These are phyloP conservation scores for Russula ochroleuca DNA, from an alignment of 768 basidiomycete species.

Conservation along the genomic window DNA sequence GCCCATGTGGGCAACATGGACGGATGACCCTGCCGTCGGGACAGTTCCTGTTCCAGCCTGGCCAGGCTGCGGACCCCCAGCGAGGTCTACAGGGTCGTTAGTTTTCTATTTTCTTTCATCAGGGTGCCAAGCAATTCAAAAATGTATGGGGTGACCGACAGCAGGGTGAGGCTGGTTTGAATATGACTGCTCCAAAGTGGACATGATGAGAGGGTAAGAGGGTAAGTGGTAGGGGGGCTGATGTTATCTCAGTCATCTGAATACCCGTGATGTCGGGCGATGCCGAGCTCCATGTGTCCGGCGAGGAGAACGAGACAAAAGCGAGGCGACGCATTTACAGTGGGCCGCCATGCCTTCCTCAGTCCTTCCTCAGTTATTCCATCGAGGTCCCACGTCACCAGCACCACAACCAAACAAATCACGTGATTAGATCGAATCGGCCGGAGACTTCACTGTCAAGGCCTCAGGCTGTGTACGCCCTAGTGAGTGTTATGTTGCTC, in stretches of 20 bases:
- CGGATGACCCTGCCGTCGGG: conserved; percentile 73
- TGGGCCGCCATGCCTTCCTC: conserved; percentile 57
- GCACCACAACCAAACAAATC: no score
- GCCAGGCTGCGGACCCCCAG: conserved; percentile 32
- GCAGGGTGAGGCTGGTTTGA: conserved; percentile 37
- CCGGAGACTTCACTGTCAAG: no score
- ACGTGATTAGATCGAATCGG: no score
- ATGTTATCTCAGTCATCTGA: not conserved
- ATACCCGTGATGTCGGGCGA: not conserved
- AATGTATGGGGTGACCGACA: not conserved
- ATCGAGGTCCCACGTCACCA: no score
- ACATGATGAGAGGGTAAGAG: not conserved
- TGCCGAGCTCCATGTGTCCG: conserved; percentile 3
- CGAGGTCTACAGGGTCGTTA: conserved; percentile 52
- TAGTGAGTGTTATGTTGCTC: no score
- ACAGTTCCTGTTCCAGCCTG: conserved; percentile 34
- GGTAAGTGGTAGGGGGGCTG: not conserved
- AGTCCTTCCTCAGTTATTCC: conserved; percentile 59
- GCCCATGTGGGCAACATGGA: conserved; percentile 93
- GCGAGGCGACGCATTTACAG: not conserved
- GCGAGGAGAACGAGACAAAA: not conserved
- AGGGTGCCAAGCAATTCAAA: not conserved
- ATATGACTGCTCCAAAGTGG: conserved; percentile 35
- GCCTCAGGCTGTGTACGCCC: no score
- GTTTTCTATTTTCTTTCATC: conserved; percentile 41